Base-by-base conservation (phyloP, 2,329 filamentous ascomycete species). In the Endothia cerciana region DNA sequence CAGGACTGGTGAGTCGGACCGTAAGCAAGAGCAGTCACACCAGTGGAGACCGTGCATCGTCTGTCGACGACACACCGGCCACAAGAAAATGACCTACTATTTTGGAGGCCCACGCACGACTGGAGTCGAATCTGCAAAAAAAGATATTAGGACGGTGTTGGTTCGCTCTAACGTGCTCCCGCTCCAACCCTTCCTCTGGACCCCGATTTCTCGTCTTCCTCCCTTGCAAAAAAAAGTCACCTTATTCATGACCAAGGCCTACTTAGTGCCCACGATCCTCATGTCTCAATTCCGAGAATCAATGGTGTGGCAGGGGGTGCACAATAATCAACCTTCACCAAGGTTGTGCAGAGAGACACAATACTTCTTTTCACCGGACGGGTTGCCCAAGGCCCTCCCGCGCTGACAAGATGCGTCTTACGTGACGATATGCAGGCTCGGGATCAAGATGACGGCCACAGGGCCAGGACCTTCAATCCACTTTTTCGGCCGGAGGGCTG, bases 331-430 rank as follows among this genome's bases (percentile, higher is more conserved):
- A 41, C 13, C n/a, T 25, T 58, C 36, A 41, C 55, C 17, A 5
- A 60, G 10, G 22, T 47, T 43, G 49, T 63, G 53, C n/a, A 25
- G 45, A 60, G 57, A 40, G 22, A 62, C 53, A 28, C 64, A 53
- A 65, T 62, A 65, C 51, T 59, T 36, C 51, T 59, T 36, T 36
- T 36, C 33, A 10, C 33, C 5, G 6, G 33, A 36, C 33, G 2
- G 33, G 6, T 10, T 36, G 33, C 33, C 33, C 33, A 36, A n/a
- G 64, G 51, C 49, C 43, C 64, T 36, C 33, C 30, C 57, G 59
- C 28, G 53, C 58, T 64, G 61, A 60, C 65, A 64, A 64, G 61
- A 60, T 66, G 59, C 56, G 61, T 66, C 61, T 56, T 25, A 60
- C 65, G 43, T 66, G 65, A 66, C 47, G 36, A 56, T 63, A 56